Conservation (phyloP, 192 early-diverging fungal genomes). For the Obelidium mucronatum region DNA sequence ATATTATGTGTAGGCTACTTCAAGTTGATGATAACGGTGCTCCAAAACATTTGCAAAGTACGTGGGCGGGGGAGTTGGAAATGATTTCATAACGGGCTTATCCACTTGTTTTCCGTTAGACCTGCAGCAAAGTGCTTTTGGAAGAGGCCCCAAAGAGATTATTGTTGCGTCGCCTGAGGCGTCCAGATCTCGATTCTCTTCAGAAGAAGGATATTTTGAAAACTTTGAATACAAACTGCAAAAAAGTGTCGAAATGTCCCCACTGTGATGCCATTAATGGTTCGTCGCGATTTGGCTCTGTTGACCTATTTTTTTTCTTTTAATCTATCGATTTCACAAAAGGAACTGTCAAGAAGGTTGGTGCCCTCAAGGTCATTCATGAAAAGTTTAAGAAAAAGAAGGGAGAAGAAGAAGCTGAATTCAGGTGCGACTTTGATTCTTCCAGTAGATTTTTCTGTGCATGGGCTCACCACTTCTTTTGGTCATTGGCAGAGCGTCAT, state of each 20-base stretch:
- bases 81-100: neutral
- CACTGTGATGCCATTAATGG: slow-evolving; percentile 86
- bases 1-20: slow-evolving; percentile 68
- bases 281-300: slow-evolving; percentile 26
- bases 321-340: too few species aligned
- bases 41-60: slow-evolving; percentile 98
- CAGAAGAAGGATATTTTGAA: slow-evolving; percentile 82
- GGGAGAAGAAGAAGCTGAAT: slow-evolving; percentile 76
- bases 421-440: slow-evolving; percentile 37
- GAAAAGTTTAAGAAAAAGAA: slow-evolving; percentile 91
- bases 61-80: neutral
- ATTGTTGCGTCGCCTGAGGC: slow-evolving; percentile 73
- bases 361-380: slow-evolving; percentile 93
- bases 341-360: slow-evolving; percentile 94
- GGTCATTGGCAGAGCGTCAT: slow-evolving; percentile 58
- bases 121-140: slow-evolving; percentile 87
- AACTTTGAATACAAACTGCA: slow-evolving; percentile 81
- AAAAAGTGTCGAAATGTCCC: slow-evolving; percentile 85
- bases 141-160: slow-evolving; percentile 78
- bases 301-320: neutral
- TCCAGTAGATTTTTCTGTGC: neutral
- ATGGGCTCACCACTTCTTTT: neutral
- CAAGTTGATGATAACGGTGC: slow-evolving; percentile 81
- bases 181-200: slow-evolving; percentile 83
- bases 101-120: slow-evolving; percentile 49